Evolutionary conservation across 2,329 filamentous ascomycete genomes (phyloP).

Genomic region (Zalaria sp.): DNA sequence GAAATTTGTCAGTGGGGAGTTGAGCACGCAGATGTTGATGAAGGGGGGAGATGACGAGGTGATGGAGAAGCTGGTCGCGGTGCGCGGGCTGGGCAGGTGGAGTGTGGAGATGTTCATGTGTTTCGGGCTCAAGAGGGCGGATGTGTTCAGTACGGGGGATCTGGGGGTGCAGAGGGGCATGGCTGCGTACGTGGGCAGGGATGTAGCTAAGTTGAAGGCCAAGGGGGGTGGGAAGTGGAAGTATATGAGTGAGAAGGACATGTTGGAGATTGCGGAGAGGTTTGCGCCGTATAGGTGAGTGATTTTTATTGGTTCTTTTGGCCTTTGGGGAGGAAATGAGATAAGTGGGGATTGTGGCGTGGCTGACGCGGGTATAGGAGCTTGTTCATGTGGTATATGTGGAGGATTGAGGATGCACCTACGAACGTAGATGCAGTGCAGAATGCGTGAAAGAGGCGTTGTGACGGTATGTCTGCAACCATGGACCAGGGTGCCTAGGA

Average conservation of each 20-base stretch:
- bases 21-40: slow-evolving; percentile 62
- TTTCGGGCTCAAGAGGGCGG: slow-evolving; percentile 86
- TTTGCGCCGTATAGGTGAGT: slow-evolving; percentile 68
- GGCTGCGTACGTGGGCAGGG: slow-evolving; percentile 70
- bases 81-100: slow-evolving; percentile 79
- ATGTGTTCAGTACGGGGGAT: slow-evolving; percentile 87
- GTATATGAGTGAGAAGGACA: slow-evolving; percentile 90
- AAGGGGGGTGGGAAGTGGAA: slow-evolving; percentile 85
- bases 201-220: slow-evolving; percentile 70
- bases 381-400: slow-evolving; percentile 98
- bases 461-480: not conserved
- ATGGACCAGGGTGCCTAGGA: no score
- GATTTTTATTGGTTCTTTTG: no score
- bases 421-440: slow-evolving; percentile 43
- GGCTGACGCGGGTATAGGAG: slow-evolving; percentile 37
- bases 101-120: slow-evolving; percentile 97
- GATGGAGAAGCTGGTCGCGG: slow-evolving; percentile 65
- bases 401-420: slow-evolving; percentile 62
- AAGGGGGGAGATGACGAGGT: slow-evolving; percentile 76
- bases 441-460: slow-evolving; percentile 1
- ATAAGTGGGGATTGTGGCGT: not conserved
- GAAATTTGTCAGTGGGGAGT: slow-evolving; percentile 62
- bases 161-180: slow-evolving; percentile 90
- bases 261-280: slow-evolving; percentile 65
- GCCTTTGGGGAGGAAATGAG: not conserved